Evolutionary conservation across 345 rosid species (phyloP).

Genomic region (Populus pruinosa): DNA sequence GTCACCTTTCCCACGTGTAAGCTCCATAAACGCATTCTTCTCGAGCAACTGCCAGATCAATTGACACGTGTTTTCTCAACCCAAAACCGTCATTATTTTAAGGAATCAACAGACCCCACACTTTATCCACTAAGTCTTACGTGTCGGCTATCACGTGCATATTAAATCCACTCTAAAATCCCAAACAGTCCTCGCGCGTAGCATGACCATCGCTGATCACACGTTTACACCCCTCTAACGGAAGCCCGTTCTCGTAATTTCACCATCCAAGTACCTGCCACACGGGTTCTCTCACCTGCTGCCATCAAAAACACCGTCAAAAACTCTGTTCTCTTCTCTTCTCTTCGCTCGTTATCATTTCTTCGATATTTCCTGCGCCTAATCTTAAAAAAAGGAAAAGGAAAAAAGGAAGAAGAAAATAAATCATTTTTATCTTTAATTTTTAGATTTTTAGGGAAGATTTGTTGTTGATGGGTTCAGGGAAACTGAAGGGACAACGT

Average conservation of each 20-base stretch:
- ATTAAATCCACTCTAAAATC: neutral
- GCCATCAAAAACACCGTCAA: slow-evolving; percentile 26
- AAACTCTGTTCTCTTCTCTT: slow-evolving; percentile 31
- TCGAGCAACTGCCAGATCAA: slow-evolving; percentile 14
- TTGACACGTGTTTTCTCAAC: slow-evolving; percentile 28
- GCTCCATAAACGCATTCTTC: neutral
- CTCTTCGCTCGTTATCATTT: slow-evolving; percentile 1
- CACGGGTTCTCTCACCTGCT: slow-evolving; percentile 31
- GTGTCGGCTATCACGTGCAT: slow-evolving; percentile 20
- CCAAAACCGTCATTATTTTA: slow-evolving; percentile 33
- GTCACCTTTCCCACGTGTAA: slow-evolving; percentile 27
- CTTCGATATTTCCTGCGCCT: slow-evolving; percentile 18
- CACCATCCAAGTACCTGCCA: slow-evolving; percentile 13
- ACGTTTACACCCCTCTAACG: no score
- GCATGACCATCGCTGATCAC: no score
- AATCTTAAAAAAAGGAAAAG: neutral
- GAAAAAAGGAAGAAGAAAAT: neutral
- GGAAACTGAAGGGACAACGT: slow-evolving; percentile 44
- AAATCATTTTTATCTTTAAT: neutral
- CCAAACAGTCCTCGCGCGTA: neutral
- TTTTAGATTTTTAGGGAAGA: neutral
- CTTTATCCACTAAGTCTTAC: slow-evolving; percentile 30
- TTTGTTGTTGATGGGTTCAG: slow-evolving; percentile 68
- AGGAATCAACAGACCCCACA: slow-evolving; percentile 19
- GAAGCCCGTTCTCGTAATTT: slow-evolving; percentile 17